Evolutionary conservation across 164 flowering plant species (phyloP), one percentile per base, ranked within the genome.

Genomic region (Annona cherimola): DNA sequence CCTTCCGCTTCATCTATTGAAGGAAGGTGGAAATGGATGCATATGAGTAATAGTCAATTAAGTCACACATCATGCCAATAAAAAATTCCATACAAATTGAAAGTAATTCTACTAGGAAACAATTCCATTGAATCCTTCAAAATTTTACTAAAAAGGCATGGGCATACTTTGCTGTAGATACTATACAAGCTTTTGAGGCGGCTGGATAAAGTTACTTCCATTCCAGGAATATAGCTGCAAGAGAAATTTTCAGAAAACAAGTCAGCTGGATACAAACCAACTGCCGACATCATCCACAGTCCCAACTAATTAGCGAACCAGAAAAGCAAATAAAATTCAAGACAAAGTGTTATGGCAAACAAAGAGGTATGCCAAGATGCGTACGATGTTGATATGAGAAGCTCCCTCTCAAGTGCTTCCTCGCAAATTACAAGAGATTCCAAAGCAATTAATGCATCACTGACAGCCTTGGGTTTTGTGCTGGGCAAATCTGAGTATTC

Each of bases 171-270:
- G 86, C 88, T 84, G 73, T 89, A 90, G 42, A 94, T 86, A 74
- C 97, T 88, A 69, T 88, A 94, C 81, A 94, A 80, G 85, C 98
- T 94, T 80, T 94, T 94, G 20, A 94, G 82, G 71, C 98, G 94
- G 77, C 98, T 86, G 3, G 92, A 94, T 66, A 94, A 70, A 57
- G 92, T 88, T 2, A 94, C 96, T 83, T 94, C 98, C 98, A 92
- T 94, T 19, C 98, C 98, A 39, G 98, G 98, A 77, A 94, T 83
- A 83, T 94, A 94, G 73, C 98, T 94, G 93, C 87, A 84, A 61
- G 62, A 35, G 11, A 62, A 62, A 62, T 39, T 57, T 62, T 62
- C 41, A 61, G 60, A 71, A 67, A 74, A 67, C 40, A 66, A 76
- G 69, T 8, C 71, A 40, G 71, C 66, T 1, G 4, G 14, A 50